A percentile compares a stretch with the other conserved stretches of the same genome.
Conservation (phyloP, 2,329 filamentous ascomycete species). For the Karstenula rhodostoma region DNA sequence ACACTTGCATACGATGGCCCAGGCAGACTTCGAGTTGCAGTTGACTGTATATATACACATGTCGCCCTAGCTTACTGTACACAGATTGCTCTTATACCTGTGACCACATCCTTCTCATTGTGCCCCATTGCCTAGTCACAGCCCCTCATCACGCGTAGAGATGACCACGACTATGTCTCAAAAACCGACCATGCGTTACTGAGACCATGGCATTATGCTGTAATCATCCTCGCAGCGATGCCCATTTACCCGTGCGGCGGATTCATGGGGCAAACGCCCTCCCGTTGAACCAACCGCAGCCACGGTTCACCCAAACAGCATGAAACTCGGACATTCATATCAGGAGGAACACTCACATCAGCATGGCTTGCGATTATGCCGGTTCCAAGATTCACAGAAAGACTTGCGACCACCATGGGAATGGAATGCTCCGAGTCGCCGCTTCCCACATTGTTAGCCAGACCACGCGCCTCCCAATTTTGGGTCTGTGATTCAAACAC, state of each 20-base stretch:
- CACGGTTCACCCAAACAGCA: background rate
- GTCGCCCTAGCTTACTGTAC: background rate
- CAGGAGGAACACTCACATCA: constrained; percentile 8
- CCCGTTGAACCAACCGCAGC: background rate
- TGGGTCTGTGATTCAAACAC: background rate
- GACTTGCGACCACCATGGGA: background rate
- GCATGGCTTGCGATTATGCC: constrained; percentile 3
- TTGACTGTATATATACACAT: background rate
- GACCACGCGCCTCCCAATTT: background rate
- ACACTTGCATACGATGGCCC: background rate
- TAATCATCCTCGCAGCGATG: background rate
- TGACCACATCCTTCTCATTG: constrained; percentile 5
- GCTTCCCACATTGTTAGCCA: background rate
- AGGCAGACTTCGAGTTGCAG: background rate
- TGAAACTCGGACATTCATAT: constrained; percentile 6
- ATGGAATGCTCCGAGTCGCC: background rate
- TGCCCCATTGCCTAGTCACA: constrained; percentile 10
- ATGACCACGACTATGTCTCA: constrained; percentile 1
- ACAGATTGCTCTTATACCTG: background rate
- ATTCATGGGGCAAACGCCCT: background rate
- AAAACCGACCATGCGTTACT: background rate
- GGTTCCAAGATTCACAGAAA: constrained; percentile 1
- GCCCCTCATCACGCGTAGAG: constrained; percentile 5
- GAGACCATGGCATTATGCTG: background rate
- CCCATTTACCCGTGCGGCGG: constrained; percentile 1